Evolutionary conservation across 2,329 filamentous ascomycete species (phyloP), one percentile per base, ranked within the genome.

Genomic region (Curvularia hawaiiensis): DNA sequence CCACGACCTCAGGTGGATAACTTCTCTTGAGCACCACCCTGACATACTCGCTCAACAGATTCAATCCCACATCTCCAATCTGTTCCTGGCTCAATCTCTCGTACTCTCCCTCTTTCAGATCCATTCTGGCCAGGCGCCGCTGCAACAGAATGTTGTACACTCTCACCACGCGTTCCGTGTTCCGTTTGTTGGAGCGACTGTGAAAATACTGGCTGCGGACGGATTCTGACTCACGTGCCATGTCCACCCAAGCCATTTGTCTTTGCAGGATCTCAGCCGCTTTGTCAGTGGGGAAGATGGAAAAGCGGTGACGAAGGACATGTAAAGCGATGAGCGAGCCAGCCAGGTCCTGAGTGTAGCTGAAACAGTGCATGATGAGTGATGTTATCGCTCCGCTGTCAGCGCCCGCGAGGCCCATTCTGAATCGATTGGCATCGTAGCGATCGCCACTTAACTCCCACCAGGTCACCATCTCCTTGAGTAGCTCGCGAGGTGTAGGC

Each of bases 241-340:
- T 51, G 20, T 72, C 69, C 9, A 72, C 60, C 70, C 70, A 74
- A 11, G 69, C 68, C 47, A 70, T 57, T 31, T 75, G 71, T 14
- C 54, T 58, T 45, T 69, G 62, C 22, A 77, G 14, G n/a, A 71
- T 67, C 7, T 54, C 33, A 1, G 50, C 60, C 14, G 59, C 54
- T 20, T 69, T 62, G 18, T 61, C 51, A 0, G 66, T 66, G 5
- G 74, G 72, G n/a, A 63, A 64, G 20, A 75, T 66, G 43, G 59
- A 53, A 39, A 76, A 69, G 1, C 59, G 46, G 4, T 66, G 57
- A 9, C 64, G 61, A 5, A 77, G 49, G 10, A 70, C 65, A 53
- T 75, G 71, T 26, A 76, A 47, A n/a, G 73, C 68, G 16, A 76
- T 60, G 9, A 77, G 68, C 5, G 70, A 68, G n/a, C 74, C 75